Evolutionary conservation across 2,329 filamentous ascomycete species (phyloP).

Genomic region (Phialophora verrucosa): DNA sequence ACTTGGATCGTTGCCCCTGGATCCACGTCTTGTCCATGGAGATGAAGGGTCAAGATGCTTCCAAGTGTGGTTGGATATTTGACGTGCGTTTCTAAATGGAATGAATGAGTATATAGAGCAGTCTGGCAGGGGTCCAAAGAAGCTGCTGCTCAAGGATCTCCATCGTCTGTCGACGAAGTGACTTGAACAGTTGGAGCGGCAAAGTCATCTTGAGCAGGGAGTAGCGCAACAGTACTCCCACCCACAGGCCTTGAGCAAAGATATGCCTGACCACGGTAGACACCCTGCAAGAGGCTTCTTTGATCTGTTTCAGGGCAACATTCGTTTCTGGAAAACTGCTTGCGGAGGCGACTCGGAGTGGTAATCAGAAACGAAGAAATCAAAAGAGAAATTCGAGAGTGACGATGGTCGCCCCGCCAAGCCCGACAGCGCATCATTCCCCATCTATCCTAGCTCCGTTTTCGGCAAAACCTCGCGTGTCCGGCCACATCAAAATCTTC

Average conservation of each 20-base stretch:
- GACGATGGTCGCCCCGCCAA: not conserved
- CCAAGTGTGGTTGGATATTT: conserved; percentile 27
- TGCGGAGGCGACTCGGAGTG: not conserved
- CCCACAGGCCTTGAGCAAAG: not conserved
- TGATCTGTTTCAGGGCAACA: not conserved
- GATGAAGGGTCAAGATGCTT: conserved; percentile 38
- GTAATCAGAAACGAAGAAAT: not conserved
- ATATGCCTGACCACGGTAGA: not conserved
- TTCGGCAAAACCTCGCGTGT: conserved; percentile 2
- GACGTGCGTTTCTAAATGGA: not conserved
- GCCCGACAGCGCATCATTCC: not conserved
- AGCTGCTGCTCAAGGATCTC: not conserved
- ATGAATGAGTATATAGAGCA: not conserved
- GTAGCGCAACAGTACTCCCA: not conserved
- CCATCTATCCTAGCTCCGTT: not conserved
- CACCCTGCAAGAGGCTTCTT: not conserved
- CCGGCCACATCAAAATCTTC: conserved; percentile 16
- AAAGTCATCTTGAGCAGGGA: not conserved
- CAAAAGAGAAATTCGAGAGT: not conserved
- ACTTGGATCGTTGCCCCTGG: conserved; percentile 29
- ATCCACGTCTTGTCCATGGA: conserved; percentile 38
- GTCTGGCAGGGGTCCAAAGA: not conserved
- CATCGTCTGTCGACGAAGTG: not conserved
- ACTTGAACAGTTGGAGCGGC: not conserved
- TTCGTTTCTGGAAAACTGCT: not conserved